These are phyloP conservation scores for Erysimum pusillum DNA, from an alignment of 441 rosid genomes.

Conservation along the genomic window DNA sequence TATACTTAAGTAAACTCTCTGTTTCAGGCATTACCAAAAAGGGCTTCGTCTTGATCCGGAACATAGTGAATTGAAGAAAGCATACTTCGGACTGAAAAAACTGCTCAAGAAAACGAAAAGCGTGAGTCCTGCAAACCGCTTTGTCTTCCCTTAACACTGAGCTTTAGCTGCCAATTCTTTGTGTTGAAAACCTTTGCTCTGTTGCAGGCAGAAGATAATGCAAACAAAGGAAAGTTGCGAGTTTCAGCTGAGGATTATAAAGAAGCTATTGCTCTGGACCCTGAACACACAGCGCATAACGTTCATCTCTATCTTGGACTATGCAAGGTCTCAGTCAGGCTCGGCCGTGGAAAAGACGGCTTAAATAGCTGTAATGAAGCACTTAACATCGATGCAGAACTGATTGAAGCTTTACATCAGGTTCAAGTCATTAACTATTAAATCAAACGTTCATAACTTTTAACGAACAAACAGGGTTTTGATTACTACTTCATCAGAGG, in stretches of 20 bases:
- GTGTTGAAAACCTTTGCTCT: neutral
- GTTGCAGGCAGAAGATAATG: conserved; percentile 92
- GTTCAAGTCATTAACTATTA: conserved; percentile 51
- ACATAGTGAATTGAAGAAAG: conserved; percentile 91
- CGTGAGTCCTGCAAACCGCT: conserved; percentile 54
- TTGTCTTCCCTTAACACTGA: conserved; percentile 28
- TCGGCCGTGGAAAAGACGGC: conserved; percentile 96
- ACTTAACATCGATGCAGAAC: conserved; percentile 80
- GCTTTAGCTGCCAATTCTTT: conserved; percentile 4
- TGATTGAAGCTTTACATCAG: conserved; percentile 90
- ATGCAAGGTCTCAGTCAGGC: conserved; percentile 90
- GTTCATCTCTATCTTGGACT: conserved; percentile 94
- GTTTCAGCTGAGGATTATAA: conserved; percentile 87
- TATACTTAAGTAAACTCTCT: conserved; percentile 33
- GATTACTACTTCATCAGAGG: conserved; percentile 56
- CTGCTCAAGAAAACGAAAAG: conserved; percentile 93
- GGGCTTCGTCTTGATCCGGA: conserved; percentile 98
- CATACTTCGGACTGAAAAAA: conserved; percentile 92
- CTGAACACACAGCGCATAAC: conserved; percentile 86
- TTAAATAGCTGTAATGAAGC: conserved; percentile 83
- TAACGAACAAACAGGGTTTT: conserved; percentile 11
- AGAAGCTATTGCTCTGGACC: conserved; percentile 90
- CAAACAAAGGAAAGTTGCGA: conserved; percentile 84
- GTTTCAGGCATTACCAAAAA: conserved; percentile 90
- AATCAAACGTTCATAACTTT: neutral